A percentile compares a stretch with the other conserved stretches of the same genome.
phyloP scores from a whole-genome alignment of 2,329 filamentous ascomycete species.

The Juglanconis juglandina region DNA sequence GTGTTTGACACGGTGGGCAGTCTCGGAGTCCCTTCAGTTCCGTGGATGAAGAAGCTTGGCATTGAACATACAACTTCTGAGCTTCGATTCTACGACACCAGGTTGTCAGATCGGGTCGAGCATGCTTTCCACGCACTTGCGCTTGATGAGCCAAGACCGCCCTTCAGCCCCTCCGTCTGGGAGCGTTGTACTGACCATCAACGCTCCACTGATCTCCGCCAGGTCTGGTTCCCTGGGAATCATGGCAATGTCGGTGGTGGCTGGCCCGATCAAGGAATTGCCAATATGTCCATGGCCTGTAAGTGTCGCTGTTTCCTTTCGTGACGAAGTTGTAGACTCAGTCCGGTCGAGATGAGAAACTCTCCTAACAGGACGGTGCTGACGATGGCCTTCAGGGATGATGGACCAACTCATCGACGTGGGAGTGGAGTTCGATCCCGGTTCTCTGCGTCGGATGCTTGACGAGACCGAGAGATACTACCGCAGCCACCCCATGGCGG shows the following conservation, averaged over 20 bases:
- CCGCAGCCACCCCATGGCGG: slow-evolving; percentile 16
- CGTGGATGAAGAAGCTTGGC: slow-evolving; percentile 45
- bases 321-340: background rate
- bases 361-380: background rate
- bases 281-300: slow-evolving; percentile 35
- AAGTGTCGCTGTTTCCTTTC: slow-evolving; percentile 13
- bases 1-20: slow-evolving; percentile 52
- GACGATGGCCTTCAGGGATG: slow-evolving; percentile 41
- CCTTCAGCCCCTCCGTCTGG: slow-evolving; percentile 56
- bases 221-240: slow-evolving; percentile 67
- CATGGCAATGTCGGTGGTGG: slow-evolving; percentile 71
- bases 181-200: slow-evolving; percentile 39
- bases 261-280: slow-evolving; percentile 49
- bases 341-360: too few species aligned
- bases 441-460: slow-evolving; percentile 39
- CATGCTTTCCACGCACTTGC: slow-evolving; percentile 59
- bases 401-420: slow-evolving; percentile 53
- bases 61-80: slow-evolving; percentile 40
- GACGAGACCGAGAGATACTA: slow-evolving; percentile 27
- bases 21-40: slow-evolving; percentile 44
- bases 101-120: slow-evolving; percentile 49
- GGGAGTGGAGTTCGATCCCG: slow-evolving; percentile 46
- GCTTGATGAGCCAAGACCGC: slow-evolving; percentile 52
- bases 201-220: slow-evolving; percentile 41
- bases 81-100: slow-evolving; percentile 53